phyloP scores from a whole-genome alignment of 1,139 yeast species.

The Geotrichum histeridarum region DNA sequence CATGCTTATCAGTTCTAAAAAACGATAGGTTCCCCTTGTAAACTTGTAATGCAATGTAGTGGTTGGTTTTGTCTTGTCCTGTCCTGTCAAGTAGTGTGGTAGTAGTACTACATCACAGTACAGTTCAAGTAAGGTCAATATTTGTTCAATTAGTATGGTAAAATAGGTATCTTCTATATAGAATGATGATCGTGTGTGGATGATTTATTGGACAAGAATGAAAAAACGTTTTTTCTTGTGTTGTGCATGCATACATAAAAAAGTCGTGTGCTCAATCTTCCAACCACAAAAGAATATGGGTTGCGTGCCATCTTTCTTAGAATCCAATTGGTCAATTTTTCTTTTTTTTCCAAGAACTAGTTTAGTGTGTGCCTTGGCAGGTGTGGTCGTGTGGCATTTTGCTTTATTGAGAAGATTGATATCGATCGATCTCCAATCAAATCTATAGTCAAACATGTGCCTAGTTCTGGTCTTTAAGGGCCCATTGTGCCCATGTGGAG shows the following conservation, averaged over 20 bases:
- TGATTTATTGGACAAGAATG: too few species aligned
- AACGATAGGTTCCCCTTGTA: constrained; percentile 7
- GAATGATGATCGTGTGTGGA: too few species aligned
- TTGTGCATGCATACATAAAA: too few species aligned
- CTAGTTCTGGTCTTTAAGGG: neutral
- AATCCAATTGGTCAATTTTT: neutral
- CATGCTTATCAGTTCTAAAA: constrained; percentile 8
- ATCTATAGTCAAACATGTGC: neutral
- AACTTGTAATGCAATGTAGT: neutral
- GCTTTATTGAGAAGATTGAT: neutral
- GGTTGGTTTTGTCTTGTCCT: neutral
- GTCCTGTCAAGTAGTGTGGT: neutral
- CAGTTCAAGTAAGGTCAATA: too few species aligned
- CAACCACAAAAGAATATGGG: neutral
- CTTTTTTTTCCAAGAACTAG: neutral
- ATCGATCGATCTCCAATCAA: too few species aligned
- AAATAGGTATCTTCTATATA: too few species aligned
- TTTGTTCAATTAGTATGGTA: too few species aligned
- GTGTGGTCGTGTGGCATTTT: neutral
- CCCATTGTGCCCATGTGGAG: too few species aligned
- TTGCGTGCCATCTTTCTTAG: neutral
- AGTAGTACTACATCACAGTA: neutral
- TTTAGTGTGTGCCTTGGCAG: too few species aligned
- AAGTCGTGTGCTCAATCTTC: neutral
- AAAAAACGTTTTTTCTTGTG: neutral